Evolutionary conservation across 345 rosid genomes (phyloP).

Genomic region (Citrus hindsii): DNA sequence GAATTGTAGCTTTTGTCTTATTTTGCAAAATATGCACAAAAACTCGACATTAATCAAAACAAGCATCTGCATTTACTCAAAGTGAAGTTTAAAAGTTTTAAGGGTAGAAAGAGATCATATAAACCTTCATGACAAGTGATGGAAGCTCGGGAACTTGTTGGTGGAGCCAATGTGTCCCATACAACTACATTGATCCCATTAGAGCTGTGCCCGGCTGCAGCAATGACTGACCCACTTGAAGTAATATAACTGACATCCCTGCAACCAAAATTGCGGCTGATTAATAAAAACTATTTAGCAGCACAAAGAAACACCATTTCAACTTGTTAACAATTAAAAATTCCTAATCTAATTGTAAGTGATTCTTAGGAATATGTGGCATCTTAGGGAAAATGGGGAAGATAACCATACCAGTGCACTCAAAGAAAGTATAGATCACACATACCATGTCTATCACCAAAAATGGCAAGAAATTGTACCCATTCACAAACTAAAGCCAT

Average conservation of each 20-base stretch:
- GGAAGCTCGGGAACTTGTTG: slow-evolving; percentile 80
- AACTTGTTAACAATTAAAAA: neutral
- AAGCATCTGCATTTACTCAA: neutral
- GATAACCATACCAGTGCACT: neutral
- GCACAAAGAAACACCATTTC: neutral
- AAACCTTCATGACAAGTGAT: slow-evolving; percentile 87
- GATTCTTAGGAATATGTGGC: neutral
- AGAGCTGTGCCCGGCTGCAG: slow-evolving; percentile 78
- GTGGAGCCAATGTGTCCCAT: slow-evolving; percentile 96
- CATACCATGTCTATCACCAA: neutral
- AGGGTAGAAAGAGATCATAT: neutral
- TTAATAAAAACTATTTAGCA: neutral
- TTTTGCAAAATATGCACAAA: neutral
- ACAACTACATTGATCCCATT: slow-evolving; percentile 80
- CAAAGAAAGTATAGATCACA: neutral
- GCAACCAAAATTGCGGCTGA: slow-evolving; percentile 28
- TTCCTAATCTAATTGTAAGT: neutral
- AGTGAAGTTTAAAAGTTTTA: neutral
- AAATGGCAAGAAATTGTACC: neutral
- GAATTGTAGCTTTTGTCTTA: neutral
- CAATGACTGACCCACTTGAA: slow-evolving; percentile 87
- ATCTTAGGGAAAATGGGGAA: neutral
- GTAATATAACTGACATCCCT: slow-evolving; percentile 85
- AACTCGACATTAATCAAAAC: slow-evolving; percentile 1
- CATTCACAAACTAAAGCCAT: slow-evolving; percentile 1